These are phyloP conservation scores for Kwoniella sp. DNA, from an alignment of 768 basidiomycete species.

Conservation along the genomic window DNA sequence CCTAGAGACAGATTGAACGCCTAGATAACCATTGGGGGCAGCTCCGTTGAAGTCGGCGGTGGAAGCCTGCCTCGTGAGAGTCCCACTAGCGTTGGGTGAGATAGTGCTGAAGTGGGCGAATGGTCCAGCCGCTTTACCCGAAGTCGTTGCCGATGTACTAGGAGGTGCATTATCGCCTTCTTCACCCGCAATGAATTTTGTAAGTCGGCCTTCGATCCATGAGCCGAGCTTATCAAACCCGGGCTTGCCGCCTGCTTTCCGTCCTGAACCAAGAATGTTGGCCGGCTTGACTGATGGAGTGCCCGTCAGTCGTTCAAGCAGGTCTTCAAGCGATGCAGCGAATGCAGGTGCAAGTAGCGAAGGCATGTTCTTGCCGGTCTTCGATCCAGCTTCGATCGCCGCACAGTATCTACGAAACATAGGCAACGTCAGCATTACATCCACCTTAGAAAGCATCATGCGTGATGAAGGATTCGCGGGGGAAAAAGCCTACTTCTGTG, in stretches of 20 bases:
- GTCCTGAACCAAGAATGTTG: constrained; percentile 27
- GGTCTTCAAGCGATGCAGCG: constrained; percentile 71
- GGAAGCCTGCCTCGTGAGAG: constrained; percentile 42
- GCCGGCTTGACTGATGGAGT: constrained; percentile 65
- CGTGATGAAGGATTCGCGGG: no score
- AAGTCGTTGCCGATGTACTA: constrained; percentile 56
- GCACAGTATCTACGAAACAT: constrained; percentile 80
- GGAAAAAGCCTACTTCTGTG: constrained; percentile 65
- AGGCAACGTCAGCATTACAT: not conserved
- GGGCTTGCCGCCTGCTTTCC: constrained; percentile 70
- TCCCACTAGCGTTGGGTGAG: constrained; percentile 62
- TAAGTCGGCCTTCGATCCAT: constrained; percentile 88
- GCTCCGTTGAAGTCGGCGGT: constrained; percentile 34
- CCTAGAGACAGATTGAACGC: constrained; percentile 29
- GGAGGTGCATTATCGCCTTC: constrained; percentile 57
- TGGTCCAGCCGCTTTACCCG: constrained; percentile 62
- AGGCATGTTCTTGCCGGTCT: constrained; percentile 61
- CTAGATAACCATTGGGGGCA: constrained; percentile 25
- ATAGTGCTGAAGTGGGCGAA: constrained; percentile 93
- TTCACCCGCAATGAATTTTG: constrained; percentile 93
- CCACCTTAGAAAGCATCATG: no score
- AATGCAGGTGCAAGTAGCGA: constrained; percentile 68
- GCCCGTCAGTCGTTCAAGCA: constrained; percentile 70
- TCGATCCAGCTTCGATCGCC: constrained; percentile 68
- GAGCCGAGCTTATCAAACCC: constrained; percentile 87